Evolutionary conservation across 257 asterid genomes (phyloP).

Genomic region (Rubia yunnanensis): DNA sequence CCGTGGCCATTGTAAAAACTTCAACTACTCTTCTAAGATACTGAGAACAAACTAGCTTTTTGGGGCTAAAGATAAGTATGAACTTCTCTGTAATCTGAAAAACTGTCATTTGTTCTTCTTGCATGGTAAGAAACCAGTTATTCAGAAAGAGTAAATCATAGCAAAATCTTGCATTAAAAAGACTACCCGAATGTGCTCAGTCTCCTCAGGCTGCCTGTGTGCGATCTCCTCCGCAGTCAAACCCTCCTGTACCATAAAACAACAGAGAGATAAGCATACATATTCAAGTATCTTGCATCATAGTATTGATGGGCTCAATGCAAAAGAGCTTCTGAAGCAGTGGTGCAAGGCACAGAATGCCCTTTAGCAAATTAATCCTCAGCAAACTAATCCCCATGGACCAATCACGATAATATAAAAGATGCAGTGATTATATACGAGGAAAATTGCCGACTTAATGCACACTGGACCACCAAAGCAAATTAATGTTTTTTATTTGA

Average conservation of each 20-base stretch:
- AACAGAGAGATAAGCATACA: background rate
- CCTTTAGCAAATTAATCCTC: too few species aligned
- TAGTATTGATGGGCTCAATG: background rate
- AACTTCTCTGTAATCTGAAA: background rate
- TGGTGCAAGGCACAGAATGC: background rate
- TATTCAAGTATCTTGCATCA: background rate
- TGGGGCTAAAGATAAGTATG: background rate
- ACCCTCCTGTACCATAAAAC: conserved; percentile 53
- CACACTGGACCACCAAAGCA: background rate
- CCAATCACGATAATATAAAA: background rate
- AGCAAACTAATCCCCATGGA: background rate
- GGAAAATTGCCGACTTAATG: background rate
- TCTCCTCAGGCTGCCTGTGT: conserved; percentile 67
- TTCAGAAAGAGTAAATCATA: background rate
- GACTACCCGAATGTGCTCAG: conserved; percentile 52
- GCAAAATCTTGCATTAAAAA: background rate
- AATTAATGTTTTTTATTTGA: background rate
- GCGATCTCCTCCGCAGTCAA: conserved; percentile 75
- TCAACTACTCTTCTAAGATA: background rate
- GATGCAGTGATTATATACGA: background rate
- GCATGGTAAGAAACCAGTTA: background rate
- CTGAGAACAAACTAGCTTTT: background rate
- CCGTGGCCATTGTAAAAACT: background rate
- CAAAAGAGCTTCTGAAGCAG: background rate
- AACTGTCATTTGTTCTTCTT: background rate